These are phyloP conservation scores for Thelonectria olida DNA, from an alignment of 2,329 filamentous ascomycete genomes.

Conservation along the genomic window DNA sequence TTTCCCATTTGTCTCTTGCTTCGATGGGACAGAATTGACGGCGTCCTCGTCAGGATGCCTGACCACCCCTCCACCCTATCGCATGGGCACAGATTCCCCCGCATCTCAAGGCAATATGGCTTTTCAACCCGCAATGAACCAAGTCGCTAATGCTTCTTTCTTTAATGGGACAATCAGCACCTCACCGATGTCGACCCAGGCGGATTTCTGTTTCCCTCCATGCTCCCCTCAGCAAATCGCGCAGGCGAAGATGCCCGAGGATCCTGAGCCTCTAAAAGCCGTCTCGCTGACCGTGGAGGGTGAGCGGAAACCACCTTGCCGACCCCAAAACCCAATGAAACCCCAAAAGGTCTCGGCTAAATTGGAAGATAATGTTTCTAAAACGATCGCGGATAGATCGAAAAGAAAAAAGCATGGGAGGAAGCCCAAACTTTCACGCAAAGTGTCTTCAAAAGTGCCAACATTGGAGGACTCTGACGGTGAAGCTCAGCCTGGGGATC, in stretches of 20 bases:
- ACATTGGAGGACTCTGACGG: constrained; percentile 32
- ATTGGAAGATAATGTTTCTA: constrained; percentile 3
- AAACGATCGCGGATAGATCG: background rate
- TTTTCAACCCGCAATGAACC: too few relatives aligned
- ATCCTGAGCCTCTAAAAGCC: constrained; percentile 3
- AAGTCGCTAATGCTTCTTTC: too few relatives aligned
- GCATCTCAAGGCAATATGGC: too few relatives aligned
- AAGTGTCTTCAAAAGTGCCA: constrained; percentile 17
- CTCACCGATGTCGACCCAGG: too few relatives aligned
- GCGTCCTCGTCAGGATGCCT: too few relatives aligned
- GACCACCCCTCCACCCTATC: too few relatives aligned
- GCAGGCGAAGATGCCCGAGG: constrained; percentile 9
- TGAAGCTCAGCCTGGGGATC: constrained; percentile 33
- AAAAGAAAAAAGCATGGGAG: constrained; percentile 38
- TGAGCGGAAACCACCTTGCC: constrained; percentile 20
- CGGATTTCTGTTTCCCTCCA: background rate
- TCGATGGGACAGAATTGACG: constrained; percentile 12
- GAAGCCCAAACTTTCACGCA: constrained; percentile 33
- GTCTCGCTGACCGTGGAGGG: background rate
- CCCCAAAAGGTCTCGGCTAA: too few relatives aligned
- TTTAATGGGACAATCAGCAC: too few relatives aligned
- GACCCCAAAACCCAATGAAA: constrained; percentile 18
- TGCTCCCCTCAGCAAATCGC: constrained; percentile 15
- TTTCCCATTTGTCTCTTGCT: constrained; percentile 9
- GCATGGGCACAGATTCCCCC: too few relatives aligned